These are phyloP conservation scores for Citrus unshiu DNA, from an alignment of 345 rosid species.

Conservation along the genomic window DNA sequence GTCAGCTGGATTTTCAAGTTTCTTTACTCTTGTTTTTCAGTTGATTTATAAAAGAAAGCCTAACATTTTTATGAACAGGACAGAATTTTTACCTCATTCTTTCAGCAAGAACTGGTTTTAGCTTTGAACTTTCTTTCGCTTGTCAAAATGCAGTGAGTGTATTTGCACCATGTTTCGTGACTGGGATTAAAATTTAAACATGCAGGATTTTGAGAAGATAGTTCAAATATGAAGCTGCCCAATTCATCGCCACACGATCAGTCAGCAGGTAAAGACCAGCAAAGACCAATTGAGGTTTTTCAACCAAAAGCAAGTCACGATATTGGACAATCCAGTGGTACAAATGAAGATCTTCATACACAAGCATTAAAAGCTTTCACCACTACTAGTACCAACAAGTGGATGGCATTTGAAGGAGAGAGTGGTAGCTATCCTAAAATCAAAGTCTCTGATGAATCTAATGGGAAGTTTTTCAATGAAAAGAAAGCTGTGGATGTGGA, in stretches of 20 bases:
- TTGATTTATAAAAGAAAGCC: neutral
- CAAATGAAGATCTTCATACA: neutral
- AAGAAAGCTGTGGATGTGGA: constrained; percentile 2
- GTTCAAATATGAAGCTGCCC: neutral
- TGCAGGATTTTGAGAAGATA: neutral
- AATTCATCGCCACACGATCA: neutral
- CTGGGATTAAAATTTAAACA: neutral
- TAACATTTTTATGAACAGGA: neutral
- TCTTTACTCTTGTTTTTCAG: neutral
- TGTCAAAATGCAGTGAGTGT: neutral
- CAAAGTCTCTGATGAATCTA: constrained; percentile 10
- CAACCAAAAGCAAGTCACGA: constrained; percentile 18
- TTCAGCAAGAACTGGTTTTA: neutral
- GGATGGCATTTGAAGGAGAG: constrained; percentile 66
- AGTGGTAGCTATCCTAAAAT: constrained; percentile 3
- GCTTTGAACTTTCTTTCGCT: neutral
- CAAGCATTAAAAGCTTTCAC: constrained; percentile 9
- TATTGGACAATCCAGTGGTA: constrained; percentile 10
- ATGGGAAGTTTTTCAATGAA: neutral
- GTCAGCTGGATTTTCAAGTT: neutral
- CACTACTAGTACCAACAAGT: constrained; percentile 31
- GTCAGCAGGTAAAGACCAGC: constrained; percentile 10
- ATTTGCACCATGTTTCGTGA: neutral
- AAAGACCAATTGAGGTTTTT: constrained; percentile 32
- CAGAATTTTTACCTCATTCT: neutral